Evolutionary conservation across 345 rosid genomes (phyloP).

Genomic region (Durio zibethinus): DNA sequence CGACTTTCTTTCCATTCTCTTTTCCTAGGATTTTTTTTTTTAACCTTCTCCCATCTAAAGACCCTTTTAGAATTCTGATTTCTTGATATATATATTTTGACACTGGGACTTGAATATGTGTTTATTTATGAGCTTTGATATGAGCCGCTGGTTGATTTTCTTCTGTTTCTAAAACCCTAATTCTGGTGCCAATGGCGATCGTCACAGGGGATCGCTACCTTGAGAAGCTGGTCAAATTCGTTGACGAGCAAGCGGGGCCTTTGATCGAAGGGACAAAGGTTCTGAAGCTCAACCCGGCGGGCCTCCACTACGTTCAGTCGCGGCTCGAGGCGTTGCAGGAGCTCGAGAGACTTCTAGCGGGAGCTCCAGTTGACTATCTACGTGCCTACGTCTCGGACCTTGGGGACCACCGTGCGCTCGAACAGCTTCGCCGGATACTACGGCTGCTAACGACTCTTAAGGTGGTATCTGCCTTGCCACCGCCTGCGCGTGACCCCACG

Average conservation of each 20-base stretch:
- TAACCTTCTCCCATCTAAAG: neutral
- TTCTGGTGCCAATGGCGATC: constrained; percentile 60
- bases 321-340: constrained; percentile 87
- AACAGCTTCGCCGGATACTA: constrained; percentile 89
- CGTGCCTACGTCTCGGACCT: constrained; percentile 96
- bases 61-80: neutral
- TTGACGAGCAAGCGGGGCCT: constrained; percentile 66
- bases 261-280: constrained; percentile 64
- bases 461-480: constrained; percentile 75
- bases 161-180: constrained; percentile 1
- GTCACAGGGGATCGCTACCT: constrained; percentile 96
- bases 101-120: neutral
- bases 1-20: no score
- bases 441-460: constrained; percentile 73
- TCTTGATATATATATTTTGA: neutral
- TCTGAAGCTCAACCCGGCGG: constrained; percentile 88
- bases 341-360: constrained; percentile 75
- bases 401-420: constrained; percentile 92
- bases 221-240: constrained; percentile 73
- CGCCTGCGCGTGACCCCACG: constrained; percentile 83
- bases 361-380: constrained; percentile 95
- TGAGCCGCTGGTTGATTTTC: neutral
- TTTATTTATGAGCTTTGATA: neutral
- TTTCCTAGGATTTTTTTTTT: neutral
- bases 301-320: constrained; percentile 91